These are phyloP conservation scores for Yarrowia deformans DNA, from an alignment of 805 yeast species.

Conservation along the genomic window DNA sequence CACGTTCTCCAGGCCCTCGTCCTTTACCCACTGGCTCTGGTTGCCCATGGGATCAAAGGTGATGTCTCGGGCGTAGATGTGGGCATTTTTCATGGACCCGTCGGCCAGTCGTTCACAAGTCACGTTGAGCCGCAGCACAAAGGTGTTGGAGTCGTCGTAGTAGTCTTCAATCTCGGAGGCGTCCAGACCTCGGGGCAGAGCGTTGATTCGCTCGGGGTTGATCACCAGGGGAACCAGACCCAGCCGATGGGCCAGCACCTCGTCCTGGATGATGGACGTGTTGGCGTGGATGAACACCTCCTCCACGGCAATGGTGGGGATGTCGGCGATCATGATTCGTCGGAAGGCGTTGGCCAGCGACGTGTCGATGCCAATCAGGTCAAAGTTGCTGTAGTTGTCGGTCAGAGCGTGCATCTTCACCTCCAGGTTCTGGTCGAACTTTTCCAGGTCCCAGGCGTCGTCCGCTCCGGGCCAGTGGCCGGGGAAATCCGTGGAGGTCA, in stretches of 20 bases:
- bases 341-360: slow-evolving; percentile 96
- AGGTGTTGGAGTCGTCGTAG: slow-evolving; percentile 68
- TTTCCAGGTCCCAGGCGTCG: slow-evolving; percentile 82
- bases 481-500: slow-evolving; percentile 86
- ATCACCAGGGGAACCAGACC: slow-evolving; percentile 90
- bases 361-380: slow-evolving; percentile 84
- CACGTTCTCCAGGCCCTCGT: slow-evolving; percentile 54
- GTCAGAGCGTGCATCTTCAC: slow-evolving; percentile 71
- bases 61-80: slow-evolving; percentile 87
- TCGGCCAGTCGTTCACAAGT: slow-evolving; percentile 85
- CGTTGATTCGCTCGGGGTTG: slow-evolving; percentile 85
- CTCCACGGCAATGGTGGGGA: slow-evolving; percentile 95
- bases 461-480: slow-evolving; percentile 75
- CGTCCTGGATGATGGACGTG: slow-evolving; percentile 97
- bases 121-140: slow-evolving; percentile 81
- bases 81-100: slow-evolving; percentile 80
- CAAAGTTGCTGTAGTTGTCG: slow-evolving; percentile 74
- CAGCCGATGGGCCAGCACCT: slow-evolving; percentile 92
- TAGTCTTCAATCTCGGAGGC: slow-evolving; percentile 42
- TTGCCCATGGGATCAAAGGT: slow-evolving; percentile 91
- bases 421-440: slow-evolving; percentile 72
- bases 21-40: slow-evolving; percentile 76
- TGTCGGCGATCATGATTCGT: slow-evolving; percentile 95
- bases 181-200: slow-evolving; percentile 59
- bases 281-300: slow-evolving; percentile 89